phyloP scores from a whole-genome alignment of 257 asterid species.

The Solanum sejunctum region DNA sequence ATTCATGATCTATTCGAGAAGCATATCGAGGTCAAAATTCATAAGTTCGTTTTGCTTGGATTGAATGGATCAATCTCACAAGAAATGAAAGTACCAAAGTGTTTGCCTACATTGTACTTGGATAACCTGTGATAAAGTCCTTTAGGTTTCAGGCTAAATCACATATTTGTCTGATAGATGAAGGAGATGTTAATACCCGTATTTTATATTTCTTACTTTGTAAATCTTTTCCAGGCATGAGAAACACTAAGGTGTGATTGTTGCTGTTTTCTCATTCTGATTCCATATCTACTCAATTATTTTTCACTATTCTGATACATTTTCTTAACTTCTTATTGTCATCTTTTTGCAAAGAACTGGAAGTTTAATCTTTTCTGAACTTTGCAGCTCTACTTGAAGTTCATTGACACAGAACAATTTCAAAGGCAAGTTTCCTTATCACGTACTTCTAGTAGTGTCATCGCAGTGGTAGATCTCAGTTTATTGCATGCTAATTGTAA shows the following conservation, averaged over 20 bases:
- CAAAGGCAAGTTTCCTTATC: slow-evolving; percentile 49
- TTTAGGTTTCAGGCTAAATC: background rate
- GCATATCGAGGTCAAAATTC: background rate
- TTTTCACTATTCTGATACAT: background rate
- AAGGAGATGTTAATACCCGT: background rate
- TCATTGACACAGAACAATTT: slow-evolving; percentile 87
- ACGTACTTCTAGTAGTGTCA: background rate
- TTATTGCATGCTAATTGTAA: background rate
- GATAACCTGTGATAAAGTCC: background rate
- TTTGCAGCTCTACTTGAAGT: slow-evolving; percentile 56
- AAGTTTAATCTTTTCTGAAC: background rate
- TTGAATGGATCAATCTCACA: background rate
- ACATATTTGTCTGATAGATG: background rate
- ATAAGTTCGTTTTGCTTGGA: background rate
- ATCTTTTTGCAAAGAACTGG: background rate
- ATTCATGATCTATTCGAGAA: background rate
- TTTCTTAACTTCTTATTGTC: background rate
- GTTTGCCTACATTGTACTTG: background rate
- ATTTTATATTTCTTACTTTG: too few relatives aligned
- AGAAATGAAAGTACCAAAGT: background rate
- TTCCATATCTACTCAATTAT: background rate
- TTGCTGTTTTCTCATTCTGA: background rate
- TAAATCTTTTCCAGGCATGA: background rate
- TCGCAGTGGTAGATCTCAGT: background rate
- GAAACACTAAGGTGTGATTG: background rate